These are phyloP conservation scores for Suhomyces bribrorum DNA, from an alignment of 1,139 yeast genomes.

Conservation along the genomic window DNA sequence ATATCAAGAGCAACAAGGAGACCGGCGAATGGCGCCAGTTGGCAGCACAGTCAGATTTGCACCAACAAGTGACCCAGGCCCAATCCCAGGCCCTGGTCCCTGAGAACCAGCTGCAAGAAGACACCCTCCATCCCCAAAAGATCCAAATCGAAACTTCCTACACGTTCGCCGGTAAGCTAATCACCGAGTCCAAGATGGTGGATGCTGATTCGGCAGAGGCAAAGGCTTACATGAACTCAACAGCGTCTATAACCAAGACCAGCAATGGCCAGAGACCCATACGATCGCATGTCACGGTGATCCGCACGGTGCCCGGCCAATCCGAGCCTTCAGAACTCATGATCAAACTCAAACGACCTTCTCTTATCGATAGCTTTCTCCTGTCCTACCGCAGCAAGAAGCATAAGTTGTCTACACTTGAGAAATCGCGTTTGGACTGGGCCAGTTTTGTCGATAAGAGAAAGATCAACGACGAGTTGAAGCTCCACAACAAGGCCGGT, in stretches of 20 bases:
- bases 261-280: conserved; percentile 6
- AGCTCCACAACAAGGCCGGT: conserved; percentile 76
- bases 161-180: conserved; percentile 85
- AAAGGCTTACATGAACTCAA: conserved; percentile 68
- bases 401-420: conserved; percentile 83
- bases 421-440: conserved; percentile 93
- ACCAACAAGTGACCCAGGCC: too few relatives aligned
- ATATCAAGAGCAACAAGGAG: conserved; percentile 21
- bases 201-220: conserved; percentile 83
- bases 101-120: too few relatives aligned
- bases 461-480: conserved; percentile 80
- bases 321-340: conserved; percentile 34
- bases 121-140: conserved; percentile 38
- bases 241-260: conserved; percentile 31
- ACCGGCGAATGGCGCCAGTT: conserved; percentile 14
- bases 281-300: conserved; percentile 37
- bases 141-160: conserved; percentile 76
- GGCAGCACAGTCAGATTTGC: conserved; percentile 17
- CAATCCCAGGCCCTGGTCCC: too few relatives aligned
- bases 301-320: conserved; percentile 38
- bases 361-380: conserved; percentile 66
- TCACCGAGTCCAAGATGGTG: conserved; percentile 77
- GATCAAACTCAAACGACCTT: conserved; percentile 63
- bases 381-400: conserved; percentile 34
- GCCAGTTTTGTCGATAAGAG: conserved; percentile 88